phyloP scores from a whole-genome alignment of 768 basidiomycete genomes.

The Psilocybe subaeruginosa region DNA sequence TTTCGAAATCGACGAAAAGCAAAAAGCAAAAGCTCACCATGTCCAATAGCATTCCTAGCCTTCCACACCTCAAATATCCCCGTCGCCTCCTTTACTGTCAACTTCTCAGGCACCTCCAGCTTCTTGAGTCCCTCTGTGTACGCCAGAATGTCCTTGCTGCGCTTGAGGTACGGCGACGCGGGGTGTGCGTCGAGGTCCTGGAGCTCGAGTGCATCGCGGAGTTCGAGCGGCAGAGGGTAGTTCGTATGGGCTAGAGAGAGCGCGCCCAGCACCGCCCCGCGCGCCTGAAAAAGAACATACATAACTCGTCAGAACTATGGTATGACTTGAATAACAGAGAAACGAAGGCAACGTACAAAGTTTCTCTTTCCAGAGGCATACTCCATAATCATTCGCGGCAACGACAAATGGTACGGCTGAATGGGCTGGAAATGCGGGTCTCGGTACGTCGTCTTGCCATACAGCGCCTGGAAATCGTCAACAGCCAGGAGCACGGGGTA shows the following conservation, averaged over 20 bases:
- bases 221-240: conserved; percentile 62
- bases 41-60: conserved; percentile 44
- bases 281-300: conserved; percentile 42
- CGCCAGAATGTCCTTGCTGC: conserved; percentile 46
- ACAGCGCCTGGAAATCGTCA: conserved; percentile 88
- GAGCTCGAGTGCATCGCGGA: conserved; percentile 58
- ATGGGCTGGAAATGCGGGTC: conserved; percentile 73
- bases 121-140: conserved; percentile 55
- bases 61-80: conserved; percentile 80
- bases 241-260: conserved; percentile 62
- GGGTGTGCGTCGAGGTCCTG: conserved; percentile 25
- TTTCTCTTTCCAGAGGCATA: conserved; percentile 70
- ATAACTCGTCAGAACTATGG: background rate
- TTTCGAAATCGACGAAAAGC: conserved; percentile 2
- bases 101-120: conserved; percentile 50
- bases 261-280: conserved; percentile 76
- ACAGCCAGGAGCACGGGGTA: conserved; percentile 82
- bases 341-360: conserved; percentile 55
- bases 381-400: conserved; percentile 79
- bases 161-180: conserved; percentile 58
- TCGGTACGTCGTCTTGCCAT: conserved; percentile 67
- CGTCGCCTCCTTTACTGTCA: conserved; percentile 70
- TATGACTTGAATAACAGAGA: too few relatives aligned
- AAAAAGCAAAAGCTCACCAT: conserved; percentile 14
- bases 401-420: conserved; percentile 75